Evolutionary conservation across 495 filamentous ascomycete genomes (phyloP), one percentile per base, ranked within the genome.

Genomic region (Patellaria atrata): DNA sequence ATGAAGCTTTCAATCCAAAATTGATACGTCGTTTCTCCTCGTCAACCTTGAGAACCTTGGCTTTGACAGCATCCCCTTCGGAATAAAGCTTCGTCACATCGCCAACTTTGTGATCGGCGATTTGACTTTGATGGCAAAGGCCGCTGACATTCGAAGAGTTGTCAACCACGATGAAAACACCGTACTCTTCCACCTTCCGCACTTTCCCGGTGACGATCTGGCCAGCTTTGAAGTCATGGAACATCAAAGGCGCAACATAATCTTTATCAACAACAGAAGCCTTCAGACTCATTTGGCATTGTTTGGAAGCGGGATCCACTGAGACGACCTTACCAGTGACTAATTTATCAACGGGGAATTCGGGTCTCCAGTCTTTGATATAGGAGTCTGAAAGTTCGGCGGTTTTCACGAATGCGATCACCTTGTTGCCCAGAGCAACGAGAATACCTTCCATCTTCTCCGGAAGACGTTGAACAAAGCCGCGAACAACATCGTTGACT

Each of bases 351-450:
- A 79, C 57, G 42, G 87, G 70, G 60, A 83, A 94, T 11, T 70
- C 57, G n/a, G 77, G 67, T 60, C 92, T 92, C 89, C 89, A 97
- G 30, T 94, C 82, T 56, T 94, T 96, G 46, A 96, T 62, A 52
- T 71, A 96, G 3, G 69, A 68, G 52, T 97, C 87, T 0, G 86
- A 92, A 12, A 96, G 71, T 50, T 94, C 83, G 8, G 77, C 77
- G 30, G 96, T 71, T 41, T 75, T 73, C 19, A 87, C 73, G 53
- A 80, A 80, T 3, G 77, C 87, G 20, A 73, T 80, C n/a, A 94
- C 61, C 38, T 77, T 71, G 17, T 75, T 73, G 18, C 82, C 82
- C 4, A 97, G 61, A 29, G 71, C 60, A 21, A 97, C 70, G 44
- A 93, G 93, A 1, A 96, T 48, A 24, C 87, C 89, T n/a, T n/a